Conservation (phyloP, 2,329 filamentous ascomycete genomes). For the Tolypocladium paradoxum region DNA sequence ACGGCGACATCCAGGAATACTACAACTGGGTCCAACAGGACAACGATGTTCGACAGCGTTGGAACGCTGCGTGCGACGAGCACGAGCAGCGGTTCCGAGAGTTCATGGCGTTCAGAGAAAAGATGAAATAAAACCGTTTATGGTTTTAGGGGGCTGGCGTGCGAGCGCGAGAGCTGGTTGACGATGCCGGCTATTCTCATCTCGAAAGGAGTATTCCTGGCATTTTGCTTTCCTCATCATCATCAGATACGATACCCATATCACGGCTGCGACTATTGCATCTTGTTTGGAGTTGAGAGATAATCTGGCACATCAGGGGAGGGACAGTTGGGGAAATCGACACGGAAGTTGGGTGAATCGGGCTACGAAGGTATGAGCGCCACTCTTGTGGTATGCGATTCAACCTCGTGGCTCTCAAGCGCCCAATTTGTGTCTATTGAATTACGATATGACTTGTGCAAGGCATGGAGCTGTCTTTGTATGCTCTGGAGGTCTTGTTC, state of each 20-base stretch:
- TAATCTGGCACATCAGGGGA: not conserved
- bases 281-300: constrained; percentile 1
- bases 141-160: not conserved
- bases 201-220: not conserved
- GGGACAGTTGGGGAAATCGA: not conserved
- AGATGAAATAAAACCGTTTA: constrained; percentile 25
- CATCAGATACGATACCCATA: constrained; percentile 4
- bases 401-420: not conserved
- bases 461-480: not conserved
- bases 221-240: not conserved
- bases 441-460: not conserved
- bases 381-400: not conserved
- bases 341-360: not conserved
- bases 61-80: constrained; percentile 46
- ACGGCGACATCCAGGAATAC: constrained; percentile 45
- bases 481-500: not conserved
- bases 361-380: not conserved
- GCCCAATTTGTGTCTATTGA: not conserved
- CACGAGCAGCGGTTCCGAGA: constrained; percentile 50
- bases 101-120: constrained; percentile 39
- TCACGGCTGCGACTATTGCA: not conserved
- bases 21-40: constrained; percentile 52
- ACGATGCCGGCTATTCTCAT: not conserved
- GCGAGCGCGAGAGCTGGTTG: not conserved
- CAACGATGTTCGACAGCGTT: constrained; percentile 48